Evolutionary conservation across 163 green algal species (phyloP).

Genomic region (Prototheca wickerhamii): DNA sequence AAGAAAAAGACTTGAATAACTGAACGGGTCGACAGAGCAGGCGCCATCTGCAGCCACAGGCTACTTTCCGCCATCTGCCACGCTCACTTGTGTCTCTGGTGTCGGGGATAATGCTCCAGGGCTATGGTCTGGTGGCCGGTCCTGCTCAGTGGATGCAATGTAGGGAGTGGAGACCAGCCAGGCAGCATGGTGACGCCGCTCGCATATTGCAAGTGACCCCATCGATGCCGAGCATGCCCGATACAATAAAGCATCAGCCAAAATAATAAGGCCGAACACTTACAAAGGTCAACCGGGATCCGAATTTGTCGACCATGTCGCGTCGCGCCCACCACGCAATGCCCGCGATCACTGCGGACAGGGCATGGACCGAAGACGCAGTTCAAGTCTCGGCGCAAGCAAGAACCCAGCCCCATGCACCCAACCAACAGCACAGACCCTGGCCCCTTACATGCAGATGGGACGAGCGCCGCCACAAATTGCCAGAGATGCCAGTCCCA

Average conservation of each 20-base stretch:
- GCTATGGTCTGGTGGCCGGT: too few relatives aligned
- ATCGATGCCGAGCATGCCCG: background rate
- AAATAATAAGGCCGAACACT: background rate
- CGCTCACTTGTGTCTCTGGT: too few relatives aligned
- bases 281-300: background rate
- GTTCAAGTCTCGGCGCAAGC: too few relatives aligned
- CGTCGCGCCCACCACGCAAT: background rate
- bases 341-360: background rate
- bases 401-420: too few relatives aligned
- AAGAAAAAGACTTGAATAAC: too few relatives aligned
- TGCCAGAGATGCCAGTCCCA: constrained; percentile 39
- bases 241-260: background rate
- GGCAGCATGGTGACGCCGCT: background rate
- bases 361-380: background rate
- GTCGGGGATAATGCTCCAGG: too few relatives aligned
- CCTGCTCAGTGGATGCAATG: too few relatives aligned
- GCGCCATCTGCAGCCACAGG: too few relatives aligned
- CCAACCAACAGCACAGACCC: too few relatives aligned
- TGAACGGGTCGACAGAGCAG: too few relatives aligned
- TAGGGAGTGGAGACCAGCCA: too few relatives aligned
- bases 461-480: constrained; percentile 24
- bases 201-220: background rate
- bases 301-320: background rate
- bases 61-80: too few relatives aligned
- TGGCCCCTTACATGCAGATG: constrained; percentile 12